Percentiles rank a stretch among this genome's conserved stretches.
phyloP scores from a whole-genome alignment of 345 rosid species.

The Gossypium mustelinum region DNA sequence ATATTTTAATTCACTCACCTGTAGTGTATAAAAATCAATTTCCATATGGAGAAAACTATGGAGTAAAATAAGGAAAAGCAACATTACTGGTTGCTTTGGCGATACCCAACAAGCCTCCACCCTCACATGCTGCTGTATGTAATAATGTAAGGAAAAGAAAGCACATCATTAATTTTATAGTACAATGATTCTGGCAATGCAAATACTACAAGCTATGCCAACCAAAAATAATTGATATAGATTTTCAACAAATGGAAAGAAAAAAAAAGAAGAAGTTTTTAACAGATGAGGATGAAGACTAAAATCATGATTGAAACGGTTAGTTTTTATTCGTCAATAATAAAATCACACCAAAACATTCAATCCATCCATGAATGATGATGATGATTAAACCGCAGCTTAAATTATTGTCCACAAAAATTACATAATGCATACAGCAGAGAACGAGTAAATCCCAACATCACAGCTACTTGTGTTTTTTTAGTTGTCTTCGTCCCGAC shows the following conservation, averaged over 20 bases:
- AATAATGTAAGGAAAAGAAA: not conserved
- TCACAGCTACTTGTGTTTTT: not conserved
- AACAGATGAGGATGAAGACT: not conserved
- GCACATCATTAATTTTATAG: not conserved
- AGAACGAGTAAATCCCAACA: not conserved
- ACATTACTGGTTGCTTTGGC: not conserved
- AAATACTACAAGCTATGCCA: not conserved
- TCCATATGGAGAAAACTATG: too few relatives aligned
- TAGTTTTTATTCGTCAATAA: too few relatives aligned
- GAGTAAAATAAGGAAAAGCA: not conserved
- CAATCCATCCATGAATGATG: not conserved
- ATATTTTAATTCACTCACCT: too few relatives aligned
- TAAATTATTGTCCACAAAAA: not conserved
- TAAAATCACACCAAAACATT: too few relatives aligned
- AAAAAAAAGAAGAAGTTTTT: not conserved
- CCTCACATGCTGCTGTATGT: not conserved
- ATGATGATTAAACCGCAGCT: not conserved
- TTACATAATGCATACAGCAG: not conserved
- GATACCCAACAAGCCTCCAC: not conserved
- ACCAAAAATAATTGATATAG: not conserved
- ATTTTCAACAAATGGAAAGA: too few relatives aligned
- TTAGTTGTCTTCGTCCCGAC: not conserved
- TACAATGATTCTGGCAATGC: not conserved
- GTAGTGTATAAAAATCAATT: too few relatives aligned
- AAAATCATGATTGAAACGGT: too few relatives aligned